phyloP scores from a whole-genome alignment of 108 stramenopile genomes.

The Nitzschia sp. region DNA sequence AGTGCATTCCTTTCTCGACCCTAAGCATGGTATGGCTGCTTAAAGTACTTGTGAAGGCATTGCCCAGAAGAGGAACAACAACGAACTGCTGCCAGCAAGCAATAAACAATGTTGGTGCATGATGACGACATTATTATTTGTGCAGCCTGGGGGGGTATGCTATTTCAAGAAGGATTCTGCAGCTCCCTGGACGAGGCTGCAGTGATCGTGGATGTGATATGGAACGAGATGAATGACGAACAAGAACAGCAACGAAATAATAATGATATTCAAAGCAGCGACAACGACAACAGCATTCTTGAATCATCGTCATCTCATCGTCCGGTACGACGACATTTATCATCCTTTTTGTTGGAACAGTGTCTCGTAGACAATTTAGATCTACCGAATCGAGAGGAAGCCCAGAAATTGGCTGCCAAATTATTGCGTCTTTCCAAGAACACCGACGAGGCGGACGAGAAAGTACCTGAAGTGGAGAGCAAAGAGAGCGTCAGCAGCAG shows the following conservation, averaged over 20 bases:
- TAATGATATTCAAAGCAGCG: not conserved
- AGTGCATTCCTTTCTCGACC: too few relatives aligned
- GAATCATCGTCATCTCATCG: too few relatives aligned
- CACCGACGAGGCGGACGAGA: not conserved
- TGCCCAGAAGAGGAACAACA: too few relatives aligned
- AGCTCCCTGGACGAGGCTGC: slow-evolving; percentile 18
- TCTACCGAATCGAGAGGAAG: not conserved
- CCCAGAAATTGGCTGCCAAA: not conserved
- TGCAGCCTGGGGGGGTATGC: too few relatives aligned
- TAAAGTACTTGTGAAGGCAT: too few relatives aligned
- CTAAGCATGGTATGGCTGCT: too few relatives aligned
- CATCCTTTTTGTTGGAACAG: not conserved
- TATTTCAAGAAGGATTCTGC: not conserved
- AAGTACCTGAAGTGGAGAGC: not conserved
- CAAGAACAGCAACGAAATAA: not conserved
- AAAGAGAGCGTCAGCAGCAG: not conserved
- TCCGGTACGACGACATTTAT: too few relatives aligned
- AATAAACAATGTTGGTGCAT: too few relatives aligned
- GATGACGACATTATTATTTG: too few relatives aligned
- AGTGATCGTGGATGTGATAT: slow-evolving; percentile 23
- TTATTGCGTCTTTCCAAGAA: not conserved
- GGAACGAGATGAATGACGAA: slow-evolving; percentile 6
- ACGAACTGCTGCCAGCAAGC: too few relatives aligned
- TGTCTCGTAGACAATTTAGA: not conserved
- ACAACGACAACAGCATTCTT: not conserved